These are phyloP conservation scores for Flagelloscypha sp. DNA, from an alignment of 768 basidiomycete genomes.

Conservation along the genomic window DNA sequence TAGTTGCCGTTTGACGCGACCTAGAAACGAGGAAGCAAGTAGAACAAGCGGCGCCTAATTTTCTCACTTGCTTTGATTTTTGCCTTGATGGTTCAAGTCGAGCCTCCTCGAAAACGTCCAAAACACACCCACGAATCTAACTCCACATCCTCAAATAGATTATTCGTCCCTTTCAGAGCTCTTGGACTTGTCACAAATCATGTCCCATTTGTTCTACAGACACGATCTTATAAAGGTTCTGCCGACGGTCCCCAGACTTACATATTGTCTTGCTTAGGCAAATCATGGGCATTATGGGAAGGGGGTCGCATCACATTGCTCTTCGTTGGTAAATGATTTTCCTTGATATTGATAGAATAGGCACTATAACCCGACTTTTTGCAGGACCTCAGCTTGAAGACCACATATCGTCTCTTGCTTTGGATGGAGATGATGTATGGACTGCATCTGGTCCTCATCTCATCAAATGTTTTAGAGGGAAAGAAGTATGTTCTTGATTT, in stretches of 20 bases:
- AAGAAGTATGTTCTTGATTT: conserved; percentile 47
- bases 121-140: too few species aligned
- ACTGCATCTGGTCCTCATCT: conserved; percentile 58
- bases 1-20: too few species aligned
- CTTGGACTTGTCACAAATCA: conserved; percentile 91
- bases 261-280: conserved; percentile 80
- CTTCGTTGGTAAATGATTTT: conserved; percentile 73
- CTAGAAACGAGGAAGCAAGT: too few species aligned
- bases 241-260: conserved; percentile 78
- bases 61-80: too few species aligned
- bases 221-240: conserved; percentile 75
- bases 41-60: too few species aligned
- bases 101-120: too few species aligned
- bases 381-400: conserved; percentile 77
- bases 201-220: conserved; percentile 83
- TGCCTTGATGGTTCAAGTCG: too few species aligned
- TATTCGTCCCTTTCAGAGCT: conserved; percentile 93
- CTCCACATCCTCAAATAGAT: too few species aligned
- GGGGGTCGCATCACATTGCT: conserved; percentile 86
- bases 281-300: conserved; percentile 93
- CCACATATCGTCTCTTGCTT: conserved; percentile 64
- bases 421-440: conserved; percentile 87
- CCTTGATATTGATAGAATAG: conserved; percentile 2
- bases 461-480: conserved; percentile 80
- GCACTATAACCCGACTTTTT: conserved; percentile 5